phyloP scores from a whole-genome alignment of 1,284 basidiomycete species.

The Apiotrichum veenhuisii region DNA sequence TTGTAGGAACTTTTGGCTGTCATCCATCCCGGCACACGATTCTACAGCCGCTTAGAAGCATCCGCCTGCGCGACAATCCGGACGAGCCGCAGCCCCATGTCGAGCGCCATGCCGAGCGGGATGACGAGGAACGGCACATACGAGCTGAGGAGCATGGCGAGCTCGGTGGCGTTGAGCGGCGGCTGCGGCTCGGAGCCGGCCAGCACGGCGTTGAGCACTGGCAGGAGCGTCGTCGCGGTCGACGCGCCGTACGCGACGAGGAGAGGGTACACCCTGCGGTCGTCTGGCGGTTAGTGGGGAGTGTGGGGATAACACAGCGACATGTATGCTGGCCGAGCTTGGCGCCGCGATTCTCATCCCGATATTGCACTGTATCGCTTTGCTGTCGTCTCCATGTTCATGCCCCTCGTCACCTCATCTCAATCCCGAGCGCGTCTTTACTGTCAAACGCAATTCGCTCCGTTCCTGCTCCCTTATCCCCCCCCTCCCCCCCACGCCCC shows the following conservation, averaged over 20 bases:
- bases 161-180: slow-evolving; percentile 26
- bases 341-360: no score
- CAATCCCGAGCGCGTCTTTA: no score
- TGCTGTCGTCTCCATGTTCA: neutral
- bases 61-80: slow-evolving; percentile 22
- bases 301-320: neutral
- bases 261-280: slow-evolving; percentile 44
- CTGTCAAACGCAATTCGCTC: no score
- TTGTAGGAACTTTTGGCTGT: neutral
- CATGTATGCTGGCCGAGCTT: no score
- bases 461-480: no score
- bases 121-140: slow-evolving; percentile 73
- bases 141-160: slow-evolving; percentile 61
- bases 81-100: slow-evolving; percentile 55
- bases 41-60: slow-evolving; percentile 18
- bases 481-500: neutral
- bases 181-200: slow-evolving; percentile 39
- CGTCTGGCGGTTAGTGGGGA: slow-evolving; percentile 22
- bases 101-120: slow-evolving; percentile 66
- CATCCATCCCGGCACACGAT: neutral
- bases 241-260: slow-evolving; percentile 72
- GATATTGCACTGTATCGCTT: no score
- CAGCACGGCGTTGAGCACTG: slow-evolving; percentile 63
- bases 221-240: slow-evolving; percentile 68
- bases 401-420: neutral